Percentiles rank a stretch among this genome's conserved stretches.
Evolutionary conservation across 208 protist genomes (phyloP).

Genomic region (Giardia duodenalis): DNA sequence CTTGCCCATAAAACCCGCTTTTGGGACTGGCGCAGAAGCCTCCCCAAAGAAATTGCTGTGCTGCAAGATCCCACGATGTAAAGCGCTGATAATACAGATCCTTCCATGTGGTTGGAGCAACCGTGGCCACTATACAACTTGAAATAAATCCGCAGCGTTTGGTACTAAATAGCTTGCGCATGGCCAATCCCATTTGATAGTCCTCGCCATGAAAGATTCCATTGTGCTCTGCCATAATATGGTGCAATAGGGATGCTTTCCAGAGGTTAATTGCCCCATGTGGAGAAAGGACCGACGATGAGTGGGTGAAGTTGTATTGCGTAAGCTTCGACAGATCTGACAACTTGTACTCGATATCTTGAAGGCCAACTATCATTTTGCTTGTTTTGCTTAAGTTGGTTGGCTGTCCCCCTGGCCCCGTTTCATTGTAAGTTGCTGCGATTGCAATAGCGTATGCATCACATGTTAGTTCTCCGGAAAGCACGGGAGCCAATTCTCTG

Average conservation of each 20-base stretch:
- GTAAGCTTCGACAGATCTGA: constrained; percentile 30
- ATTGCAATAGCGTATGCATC: constrained; percentile 34
- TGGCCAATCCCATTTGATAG: constrained; percentile 32
- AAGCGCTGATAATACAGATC: constrained; percentile 12
- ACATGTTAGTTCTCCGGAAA: background rate
- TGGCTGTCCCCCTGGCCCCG: background rate
- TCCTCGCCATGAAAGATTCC: constrained; percentile 36
- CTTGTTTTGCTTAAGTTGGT: background rate
- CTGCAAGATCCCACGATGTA: constrained; percentile 32
- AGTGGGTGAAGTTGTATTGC: background rate
- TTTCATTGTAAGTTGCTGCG: constrained; percentile 26
- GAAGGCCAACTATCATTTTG: background rate
- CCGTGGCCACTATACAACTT: background rate
- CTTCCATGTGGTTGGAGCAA: constrained; percentile 21
- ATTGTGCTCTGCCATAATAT: constrained; percentile 32
- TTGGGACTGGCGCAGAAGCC: constrained; percentile 26
- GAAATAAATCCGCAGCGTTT: background rate
- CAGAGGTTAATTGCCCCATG: constrained; percentile 36
- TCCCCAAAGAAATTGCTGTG: constrained; percentile 34
- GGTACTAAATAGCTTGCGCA: constrained; percentile 12
- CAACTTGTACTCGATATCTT: constrained; percentile 35
- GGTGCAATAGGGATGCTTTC: background rate
- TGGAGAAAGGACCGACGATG: constrained; percentile 29
- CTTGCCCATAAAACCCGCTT: constrained; percentile 22
- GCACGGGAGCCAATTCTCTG: background rate